These are phyloP conservation scores for Pezicula radicicola DNA, from an alignment of 2,329 filamentous ascomycete genomes.

Conservation along the genomic window DNA sequence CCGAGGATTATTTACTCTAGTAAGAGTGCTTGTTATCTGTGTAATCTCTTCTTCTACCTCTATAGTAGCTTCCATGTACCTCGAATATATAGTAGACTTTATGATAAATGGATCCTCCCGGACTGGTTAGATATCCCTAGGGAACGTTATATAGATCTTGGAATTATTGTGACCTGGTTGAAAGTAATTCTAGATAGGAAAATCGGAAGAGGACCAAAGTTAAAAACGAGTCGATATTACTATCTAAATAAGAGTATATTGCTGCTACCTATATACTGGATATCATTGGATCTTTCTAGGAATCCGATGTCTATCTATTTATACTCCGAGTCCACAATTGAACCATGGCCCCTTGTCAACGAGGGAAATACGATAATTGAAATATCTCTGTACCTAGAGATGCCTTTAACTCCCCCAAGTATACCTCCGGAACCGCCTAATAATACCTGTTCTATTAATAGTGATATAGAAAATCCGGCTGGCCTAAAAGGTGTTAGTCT, in stretches of 20 bases:
- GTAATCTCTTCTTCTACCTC: conserved; percentile 41
- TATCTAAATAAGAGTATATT: conserved; percentile 13
- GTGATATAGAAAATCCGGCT: too few species aligned
- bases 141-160: conserved; percentile 5
- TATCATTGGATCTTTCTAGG: too few species aligned
- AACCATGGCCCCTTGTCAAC: too few species aligned
- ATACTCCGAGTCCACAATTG: too few species aligned
- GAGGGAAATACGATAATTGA: too few species aligned
- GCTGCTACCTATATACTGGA: conserved; percentile 9
- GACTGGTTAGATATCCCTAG: conserved; percentile 17
- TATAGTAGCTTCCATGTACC: conserved; percentile 39
- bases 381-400: too few species aligned
- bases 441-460: too few species aligned
- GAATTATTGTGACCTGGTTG: conserved; percentile 4
- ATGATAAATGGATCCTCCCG: conserved; percentile 43
- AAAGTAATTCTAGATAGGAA: conserved; percentile 11
- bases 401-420: too few species aligned
- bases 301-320: too few species aligned
- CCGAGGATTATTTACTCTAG: conserved; percentile 44
- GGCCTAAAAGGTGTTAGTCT: too few species aligned
- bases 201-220: conserved; percentile 4
- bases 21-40: conserved; percentile 50
- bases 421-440: too few species aligned
- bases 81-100: conserved; percentile 40
- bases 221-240: conserved; percentile 8